These are phyloP conservation scores for Halocafeteria seosinensis DNA, from an alignment of 108 stramenopile genomes.

Conservation along the genomic window DNA sequence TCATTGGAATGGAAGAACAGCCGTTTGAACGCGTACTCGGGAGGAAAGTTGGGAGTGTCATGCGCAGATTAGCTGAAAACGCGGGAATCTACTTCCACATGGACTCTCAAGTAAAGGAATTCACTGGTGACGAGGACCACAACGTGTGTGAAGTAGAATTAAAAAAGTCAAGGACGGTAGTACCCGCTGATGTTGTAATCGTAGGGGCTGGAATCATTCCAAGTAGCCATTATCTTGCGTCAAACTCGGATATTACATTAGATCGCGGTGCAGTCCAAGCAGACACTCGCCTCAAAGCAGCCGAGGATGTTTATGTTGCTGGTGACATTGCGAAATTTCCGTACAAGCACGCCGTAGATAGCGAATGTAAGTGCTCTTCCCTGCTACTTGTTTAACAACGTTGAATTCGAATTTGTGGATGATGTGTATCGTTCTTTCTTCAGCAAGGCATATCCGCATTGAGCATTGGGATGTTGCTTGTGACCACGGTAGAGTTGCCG, in stretches of 20 bases:
- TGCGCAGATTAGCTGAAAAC: not conserved
- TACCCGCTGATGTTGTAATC: not conserved
- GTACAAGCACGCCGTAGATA: not conserved
- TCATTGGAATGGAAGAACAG: constrained; percentile 1
- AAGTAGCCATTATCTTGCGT: not conserved
- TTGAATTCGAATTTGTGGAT: too few species aligned
- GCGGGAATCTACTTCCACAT: not conserved
- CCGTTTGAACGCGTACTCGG: not conserved
- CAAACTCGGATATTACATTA: not conserved
- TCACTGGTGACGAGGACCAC: not conserved
- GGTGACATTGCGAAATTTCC: not conserved
- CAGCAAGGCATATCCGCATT: too few species aligned
- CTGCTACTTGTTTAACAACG: too few species aligned
- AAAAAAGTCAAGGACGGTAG: not conserved
- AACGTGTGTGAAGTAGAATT: not conserved
- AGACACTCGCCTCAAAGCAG: not conserved
- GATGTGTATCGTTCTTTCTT: too few species aligned
- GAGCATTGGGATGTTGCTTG: not conserved
- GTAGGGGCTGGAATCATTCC: not conserved
- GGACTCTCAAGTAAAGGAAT: not conserved
- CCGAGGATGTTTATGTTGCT: not conserved
- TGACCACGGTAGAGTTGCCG: not conserved
- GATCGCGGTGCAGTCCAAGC: not conserved
- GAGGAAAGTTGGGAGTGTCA: not conserved
- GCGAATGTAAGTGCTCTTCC: not conserved